Base-by-base conservation (phyloP, 1,284 basidiomycete genomes). In the Tilletiopsis washingtonensis region DNA sequence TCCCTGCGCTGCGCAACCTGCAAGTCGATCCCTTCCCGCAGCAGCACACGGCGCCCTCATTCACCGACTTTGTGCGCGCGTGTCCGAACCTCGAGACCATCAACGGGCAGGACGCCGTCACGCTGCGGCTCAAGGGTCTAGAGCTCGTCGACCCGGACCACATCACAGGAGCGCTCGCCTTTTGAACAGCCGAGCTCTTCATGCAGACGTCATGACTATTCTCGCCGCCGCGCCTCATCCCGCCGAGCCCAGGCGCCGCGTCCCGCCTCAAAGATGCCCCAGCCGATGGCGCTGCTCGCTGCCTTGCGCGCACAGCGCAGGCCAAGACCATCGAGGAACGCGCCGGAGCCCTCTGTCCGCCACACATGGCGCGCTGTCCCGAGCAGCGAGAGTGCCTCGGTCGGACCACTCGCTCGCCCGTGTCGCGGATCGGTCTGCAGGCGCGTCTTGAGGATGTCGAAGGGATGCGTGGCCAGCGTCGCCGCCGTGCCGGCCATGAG, bases 361-460 rank as follows among this genome's bases (percentile, higher is more conserved):
- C 59, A 48, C 5, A 64, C 47, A 38, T 68, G 29, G 3, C 49
- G 45, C 7, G 54, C 26, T 27, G 47, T 29, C 2, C 24, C 15
- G 12, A 42, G n/a, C 20, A 41, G n/a, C 21, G 53, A 46, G 19
- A 17, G 2, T 6, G 48, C 24, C 46, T 38, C 9, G 34, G 17
- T n/a, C n/a, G n/a, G n/a, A n/a, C n/a, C n/a, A n/a, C n/a, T n/a
- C n/a, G n/a, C 12, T 39, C 9, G 5, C 48, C 51, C 3, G 52
- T 54, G 27, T 52, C 39, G 24, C 54, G 40, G 2, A 67, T 36
- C 0, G 2, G 65, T 71, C 44, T 73, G 70, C 60, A 71, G 63
- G 19, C 70, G 46, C 12, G 70, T 73, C 56, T 73, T 73, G 49
- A 73, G 52, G 43, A 73, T 69, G 40, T 73, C 70, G 38, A 71